A percentile compares a stretch with the other conserved stretches of the same genome.
Evolutionary conservation across 139 green algal species (phyloP).

Genomic region (Chlamydomonas schloesseri): DNA sequence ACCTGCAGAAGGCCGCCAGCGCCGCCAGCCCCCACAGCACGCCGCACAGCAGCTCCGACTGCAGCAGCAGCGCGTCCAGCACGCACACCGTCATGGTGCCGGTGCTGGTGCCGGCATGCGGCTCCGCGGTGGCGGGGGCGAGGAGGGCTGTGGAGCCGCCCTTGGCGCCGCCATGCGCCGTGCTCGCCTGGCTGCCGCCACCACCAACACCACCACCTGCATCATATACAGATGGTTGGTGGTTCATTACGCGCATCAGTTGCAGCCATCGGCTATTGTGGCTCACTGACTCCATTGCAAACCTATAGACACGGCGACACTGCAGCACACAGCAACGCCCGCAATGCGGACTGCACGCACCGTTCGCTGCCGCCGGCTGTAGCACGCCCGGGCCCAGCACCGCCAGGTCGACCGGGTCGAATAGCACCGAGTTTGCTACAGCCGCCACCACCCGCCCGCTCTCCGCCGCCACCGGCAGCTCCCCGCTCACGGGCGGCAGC

Average conservation of each 20-base stretch:
- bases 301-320: no score
- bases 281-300: no score
- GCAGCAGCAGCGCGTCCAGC: slow-evolving; percentile 28
- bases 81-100: not conserved
- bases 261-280: no score
- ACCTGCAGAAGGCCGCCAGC: not conserved
- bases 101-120: no score
- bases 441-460: slow-evolving; percentile 1
- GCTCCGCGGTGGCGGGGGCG: no score
- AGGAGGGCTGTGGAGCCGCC: no score
- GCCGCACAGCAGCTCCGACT: slow-evolving; percentile 13
- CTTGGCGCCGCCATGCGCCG: not conserved
- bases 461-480: not conserved
- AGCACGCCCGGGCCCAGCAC: not conserved
- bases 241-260: no score
- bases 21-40: not conserved
- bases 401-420: slow-evolving; percentile 16
- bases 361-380: not conserved
- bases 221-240: no score
- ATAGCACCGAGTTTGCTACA: slow-evolving; percentile 3
- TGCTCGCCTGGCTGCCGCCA: not conserved
- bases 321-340: no score
- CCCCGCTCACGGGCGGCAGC: not conserved
- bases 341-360: not conserved
- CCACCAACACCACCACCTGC: not conserved